Base-by-base conservation (phyloP, 805 yeast genomes). In the Saccharomyces kudriavzevii region DNA sequence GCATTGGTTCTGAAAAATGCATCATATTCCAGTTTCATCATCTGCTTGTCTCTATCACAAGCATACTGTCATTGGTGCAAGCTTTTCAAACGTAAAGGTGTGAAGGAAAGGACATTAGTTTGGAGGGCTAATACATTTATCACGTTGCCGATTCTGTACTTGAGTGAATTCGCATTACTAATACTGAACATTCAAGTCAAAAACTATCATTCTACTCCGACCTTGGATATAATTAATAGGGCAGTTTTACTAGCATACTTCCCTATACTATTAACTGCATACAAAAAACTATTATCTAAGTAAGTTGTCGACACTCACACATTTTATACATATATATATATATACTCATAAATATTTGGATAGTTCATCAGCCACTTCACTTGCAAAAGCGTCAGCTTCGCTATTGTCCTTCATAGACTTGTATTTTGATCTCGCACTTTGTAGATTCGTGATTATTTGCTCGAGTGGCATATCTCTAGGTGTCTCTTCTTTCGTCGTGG, bases 91-190 rank as follows among this genome's bases (percentile, higher is more conserved):
- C 40, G 57, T n/a, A 43, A 31, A 11, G 30, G 25, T 10, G 43
- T 20, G 10, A 35, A 35, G 24, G 43, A 35, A 35, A 51, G 52
- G 11, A 52, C 63, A 22, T 11, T 52, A 3, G 26, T 58, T 11
- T 58, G 60, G 62, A 65, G 56, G 43, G 4, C 64, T 1, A 60
- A 64, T 48, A 54, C 64, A 5, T 61, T 52, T 28, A 22, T 60
- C 4, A 45, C 57, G 50, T 45, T 60, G 47, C 72, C 72, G 5
- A 17, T 57, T 13, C 48, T 68, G 30, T 66, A 67, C 47, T 25
- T 62, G 11, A 66, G 71, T 54, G 71, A 69, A 51, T 65, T 65
- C 52, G 63, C 62, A 48, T 52, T 69, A 30, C 54, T 69, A 4
- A 52, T 68, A 22, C 51, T 69, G 26, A 67, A 67, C 47, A 51